Evolutionary conservation across 495 filamentous ascomycete genomes (phyloP).

Genomic region (Neurospora sublineolata): DNA sequence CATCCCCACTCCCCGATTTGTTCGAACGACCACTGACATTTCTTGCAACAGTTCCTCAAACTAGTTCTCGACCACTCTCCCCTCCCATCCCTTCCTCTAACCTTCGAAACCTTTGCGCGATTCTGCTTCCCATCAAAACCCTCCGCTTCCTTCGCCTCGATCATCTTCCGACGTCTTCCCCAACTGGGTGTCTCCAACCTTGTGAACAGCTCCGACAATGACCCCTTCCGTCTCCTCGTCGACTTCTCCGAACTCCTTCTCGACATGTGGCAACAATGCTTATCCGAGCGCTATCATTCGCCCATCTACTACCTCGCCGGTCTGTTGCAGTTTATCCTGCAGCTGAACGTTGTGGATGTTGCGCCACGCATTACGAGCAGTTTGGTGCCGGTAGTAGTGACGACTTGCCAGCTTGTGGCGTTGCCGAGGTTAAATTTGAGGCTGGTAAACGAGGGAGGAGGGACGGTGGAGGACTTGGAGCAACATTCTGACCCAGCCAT

Average conservation of each 20-base stretch:
- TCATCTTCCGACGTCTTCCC: slow-evolving; percentile 32
- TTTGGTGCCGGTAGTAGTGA: slow-evolving; percentile 30
- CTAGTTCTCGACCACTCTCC: slow-evolving; percentile 33
- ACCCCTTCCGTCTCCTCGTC: slow-evolving; percentile 27
- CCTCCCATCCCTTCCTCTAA: slow-evolving; percentile 22
- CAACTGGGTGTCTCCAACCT: slow-evolving; percentile 19
- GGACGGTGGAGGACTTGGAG: slow-evolving; percentile 8
- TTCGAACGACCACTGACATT: not conserved
- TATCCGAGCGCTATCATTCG: slow-evolving; percentile 27
- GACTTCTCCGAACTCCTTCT: slow-evolving; percentile 35
- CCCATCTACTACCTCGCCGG: slow-evolving; percentile 34
- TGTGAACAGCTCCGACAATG: not conserved
- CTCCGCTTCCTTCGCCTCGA: slow-evolving; percentile 28
- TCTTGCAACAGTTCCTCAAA: slow-evolving; percentile 24
- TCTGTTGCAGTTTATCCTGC: slow-evolving; percentile 26
- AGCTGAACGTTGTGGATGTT: slow-evolving; percentile 27
- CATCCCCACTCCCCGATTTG: not conserved
- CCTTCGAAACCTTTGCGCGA: slow-evolving; percentile 32
- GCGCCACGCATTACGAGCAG: slow-evolving; percentile 31
- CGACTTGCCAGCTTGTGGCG: slow-evolving; percentile 22
- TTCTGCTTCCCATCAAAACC: slow-evolving; percentile 31
- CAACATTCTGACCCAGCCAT: slow-evolving; percentile 13
- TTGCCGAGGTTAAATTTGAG: slow-evolving; percentile 11
- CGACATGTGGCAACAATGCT: slow-evolving; percentile 34
- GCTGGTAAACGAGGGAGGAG: slow-evolving; percentile 10